Percentiles rank a stretch among this genome's conserved stretches.
These are phyloP conservation scores for Beta vulgaris DNA, from an alignment of 148 eudicot species.

Conservation along the genomic window DNA sequence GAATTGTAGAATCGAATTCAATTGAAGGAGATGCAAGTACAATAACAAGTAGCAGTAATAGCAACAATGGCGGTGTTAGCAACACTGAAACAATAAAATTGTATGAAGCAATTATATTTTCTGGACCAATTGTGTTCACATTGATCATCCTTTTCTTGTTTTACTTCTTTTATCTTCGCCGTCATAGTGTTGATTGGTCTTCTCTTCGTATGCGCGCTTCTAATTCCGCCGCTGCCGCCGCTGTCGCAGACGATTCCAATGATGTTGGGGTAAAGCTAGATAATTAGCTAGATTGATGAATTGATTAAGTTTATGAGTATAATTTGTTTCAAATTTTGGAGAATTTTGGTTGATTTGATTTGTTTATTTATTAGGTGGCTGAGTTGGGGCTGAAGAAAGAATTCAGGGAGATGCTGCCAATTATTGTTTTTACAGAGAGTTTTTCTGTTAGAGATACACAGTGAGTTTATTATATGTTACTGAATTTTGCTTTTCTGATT, in stretches of 20 bases:
- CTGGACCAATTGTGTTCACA: conserved; percentile 30
- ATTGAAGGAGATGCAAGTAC: neutral
- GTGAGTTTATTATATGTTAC: neutral
- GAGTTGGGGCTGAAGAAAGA: conserved; percentile 31
- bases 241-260: neutral
- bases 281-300: neutral
- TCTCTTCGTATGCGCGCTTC: conserved; percentile 32
- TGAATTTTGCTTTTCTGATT: neutral
- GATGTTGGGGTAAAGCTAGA: conserved; percentile 5
- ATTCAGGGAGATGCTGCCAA: conserved; percentile 26
- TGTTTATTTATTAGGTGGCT: conserved; percentile 14
- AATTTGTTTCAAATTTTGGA: neutral
- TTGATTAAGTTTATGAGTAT: neutral
- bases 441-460: conserved; percentile 27
- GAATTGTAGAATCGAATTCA: neutral
- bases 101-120: conserved; percentile 31
- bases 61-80: neutral
- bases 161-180: conserved; percentile 32
- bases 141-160: conserved; percentile 27
- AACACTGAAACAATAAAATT: conserved; percentile 20
- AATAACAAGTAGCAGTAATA: neutral
- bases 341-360: neutral
- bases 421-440: conserved; percentile 26
- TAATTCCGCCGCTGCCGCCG: conserved; percentile 1
- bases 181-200: conserved; percentile 30